A percentile compares a stretch with the other conserved stretches of the same genome.
Evolutionary conservation across 129 eudicot species (phyloP).

Genomic region (Silybum marianum): DNA sequence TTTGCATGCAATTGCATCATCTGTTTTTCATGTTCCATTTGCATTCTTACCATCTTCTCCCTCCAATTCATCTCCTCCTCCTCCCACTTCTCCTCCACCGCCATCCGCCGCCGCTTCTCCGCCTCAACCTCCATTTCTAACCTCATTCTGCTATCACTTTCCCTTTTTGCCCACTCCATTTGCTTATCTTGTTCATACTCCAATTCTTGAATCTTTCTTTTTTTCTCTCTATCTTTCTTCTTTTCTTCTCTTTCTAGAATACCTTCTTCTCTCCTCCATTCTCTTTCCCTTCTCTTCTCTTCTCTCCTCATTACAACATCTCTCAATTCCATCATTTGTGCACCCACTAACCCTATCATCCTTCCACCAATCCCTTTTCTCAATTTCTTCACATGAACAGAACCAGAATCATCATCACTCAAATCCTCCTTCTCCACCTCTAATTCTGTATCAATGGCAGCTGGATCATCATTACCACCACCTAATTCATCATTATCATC

Average conservation of each 20-base stretch:
- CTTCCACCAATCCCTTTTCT: constrained; percentile 47
- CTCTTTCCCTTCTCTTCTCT: constrained; percentile 68
- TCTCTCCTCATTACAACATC: constrained; percentile 65
- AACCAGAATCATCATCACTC: constrained; percentile 43
- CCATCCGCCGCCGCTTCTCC: constrained; percentile 71
- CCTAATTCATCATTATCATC: constrained; percentile 31
- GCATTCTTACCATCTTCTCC: constrained; percentile 77
- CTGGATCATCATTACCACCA: constrained; percentile 23
- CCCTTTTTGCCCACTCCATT: constrained; percentile 54
- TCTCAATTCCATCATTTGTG: constrained; percentile 67
- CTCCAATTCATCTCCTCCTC: constrained; percentile 94
- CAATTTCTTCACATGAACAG: constrained; percentile 34
- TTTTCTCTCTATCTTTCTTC: constrained; percentile 43
- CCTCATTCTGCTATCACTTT: constrained; percentile 49
- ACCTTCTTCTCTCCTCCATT: constrained; percentile 55
- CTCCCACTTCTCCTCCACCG: constrained; percentile 85
- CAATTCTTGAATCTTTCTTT: constrained; percentile 35
- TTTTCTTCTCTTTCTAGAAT: constrained; percentile 33
- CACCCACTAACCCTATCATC: constrained; percentile 63
- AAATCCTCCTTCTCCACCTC: constrained; percentile 35
- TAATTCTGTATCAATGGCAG: constrained; percentile 10
- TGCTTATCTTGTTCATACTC: constrained; percentile 49
- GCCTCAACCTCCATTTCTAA: constrained; percentile 64
- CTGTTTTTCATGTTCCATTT: constrained; percentile 84
- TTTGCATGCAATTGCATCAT: constrained; percentile 90